Evolutionary conservation across 2,329 filamentous ascomycete genomes (phyloP).

Genomic region (Chaetomium olivaceum): DNA sequence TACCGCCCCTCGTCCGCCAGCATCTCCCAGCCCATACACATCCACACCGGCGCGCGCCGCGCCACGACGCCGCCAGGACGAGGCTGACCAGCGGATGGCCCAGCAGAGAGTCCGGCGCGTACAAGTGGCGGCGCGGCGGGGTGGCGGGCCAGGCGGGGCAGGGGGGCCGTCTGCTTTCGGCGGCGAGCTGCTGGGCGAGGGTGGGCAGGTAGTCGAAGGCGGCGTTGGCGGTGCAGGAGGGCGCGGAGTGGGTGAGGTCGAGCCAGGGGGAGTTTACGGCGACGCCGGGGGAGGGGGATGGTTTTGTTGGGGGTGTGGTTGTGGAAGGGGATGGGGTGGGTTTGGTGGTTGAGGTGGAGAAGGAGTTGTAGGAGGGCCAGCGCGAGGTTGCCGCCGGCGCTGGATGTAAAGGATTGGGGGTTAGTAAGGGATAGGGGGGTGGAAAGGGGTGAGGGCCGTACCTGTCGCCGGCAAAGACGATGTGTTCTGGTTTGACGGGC

Average conservation of each 20-base stretch:
- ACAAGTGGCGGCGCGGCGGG: constrained; percentile 56
- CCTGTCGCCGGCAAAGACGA: constrained; percentile 73
- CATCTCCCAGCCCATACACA: constrained; percentile 70
- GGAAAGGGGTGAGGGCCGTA: constrained; percentile 35
- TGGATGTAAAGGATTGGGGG: constrained; percentile 35
- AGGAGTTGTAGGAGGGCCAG: constrained; percentile 68
- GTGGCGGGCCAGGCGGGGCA: constrained; percentile 60
- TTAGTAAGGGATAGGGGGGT: not conserved
- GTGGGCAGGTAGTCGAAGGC: constrained; percentile 66
- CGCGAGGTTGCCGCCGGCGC: constrained; percentile 71
- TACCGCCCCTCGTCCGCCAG: constrained; percentile 67
- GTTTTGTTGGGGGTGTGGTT: constrained; percentile 52
- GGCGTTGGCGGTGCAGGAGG: constrained; percentile 52
- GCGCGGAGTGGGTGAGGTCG: constrained; percentile 66
- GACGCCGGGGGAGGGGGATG: constrained; percentile 66
- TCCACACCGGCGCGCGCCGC: constrained; percentile 62
- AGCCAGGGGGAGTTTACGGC: constrained; percentile 68
- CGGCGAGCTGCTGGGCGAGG: constrained; percentile 36
- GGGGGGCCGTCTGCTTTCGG: constrained; percentile 39
- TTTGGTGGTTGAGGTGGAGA: constrained; percentile 56
- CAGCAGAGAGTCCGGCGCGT: constrained; percentile 54
- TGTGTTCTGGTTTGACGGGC: constrained; percentile 62
- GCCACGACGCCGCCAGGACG: constrained; percentile 54
- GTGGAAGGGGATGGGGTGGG: constrained; percentile 57
- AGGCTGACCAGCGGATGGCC: constrained; percentile 65